phyloP scores from a whole-genome alignment of 768 basidiomycete genomes.

The Mycena latifolia region DNA sequence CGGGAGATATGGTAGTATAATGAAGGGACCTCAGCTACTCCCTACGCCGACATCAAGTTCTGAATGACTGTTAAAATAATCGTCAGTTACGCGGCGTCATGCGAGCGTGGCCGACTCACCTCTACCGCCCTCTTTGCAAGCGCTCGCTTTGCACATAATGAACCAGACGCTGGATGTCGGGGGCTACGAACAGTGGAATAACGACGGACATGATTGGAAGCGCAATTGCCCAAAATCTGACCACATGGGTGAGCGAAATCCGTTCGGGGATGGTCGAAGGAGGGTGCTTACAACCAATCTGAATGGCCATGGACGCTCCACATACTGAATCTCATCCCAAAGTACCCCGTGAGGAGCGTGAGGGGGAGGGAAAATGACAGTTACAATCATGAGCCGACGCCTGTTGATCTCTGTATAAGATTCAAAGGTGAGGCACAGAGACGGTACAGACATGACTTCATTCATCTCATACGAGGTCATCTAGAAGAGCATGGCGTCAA shows the following conservation, averaged over 20 bases:
- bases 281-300: slow-evolving; percentile 57
- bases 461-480: slow-evolving; percentile 83
- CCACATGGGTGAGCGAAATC: background rate
- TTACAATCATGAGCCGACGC: slow-evolving; percentile 74
- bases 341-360: slow-evolving; percentile 63
- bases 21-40: too few relatives aligned
- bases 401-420: slow-evolving; percentile 28
- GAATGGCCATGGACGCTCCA: slow-evolving; percentile 56
- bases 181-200: slow-evolving; percentile 62
- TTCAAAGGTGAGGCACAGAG: slow-evolving; percentile 51
- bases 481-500: slow-evolving; percentile 35
- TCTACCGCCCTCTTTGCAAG: slow-evolving; percentile 14
- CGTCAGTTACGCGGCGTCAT: background rate
- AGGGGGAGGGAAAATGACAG: slow-evolving; percentile 79
- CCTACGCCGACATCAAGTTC: too few relatives aligned
- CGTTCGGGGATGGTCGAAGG: slow-evolving; percentile 30
- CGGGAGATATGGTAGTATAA: too few relatives aligned
- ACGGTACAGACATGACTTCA: slow-evolving; percentile 44
- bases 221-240: slow-evolving; percentile 75
- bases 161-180: slow-evolving; percentile 58
- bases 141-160: slow-evolving; percentile 58
- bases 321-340: slow-evolving; percentile 76
- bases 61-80: background rate
- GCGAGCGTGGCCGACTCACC: slow-evolving; percentile 6
- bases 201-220: slow-evolving; percentile 68